Evolutionary conservation across 2,329 filamentous ascomycete species (phyloP).

Genomic region (Epichloe sylvatica): DNA sequence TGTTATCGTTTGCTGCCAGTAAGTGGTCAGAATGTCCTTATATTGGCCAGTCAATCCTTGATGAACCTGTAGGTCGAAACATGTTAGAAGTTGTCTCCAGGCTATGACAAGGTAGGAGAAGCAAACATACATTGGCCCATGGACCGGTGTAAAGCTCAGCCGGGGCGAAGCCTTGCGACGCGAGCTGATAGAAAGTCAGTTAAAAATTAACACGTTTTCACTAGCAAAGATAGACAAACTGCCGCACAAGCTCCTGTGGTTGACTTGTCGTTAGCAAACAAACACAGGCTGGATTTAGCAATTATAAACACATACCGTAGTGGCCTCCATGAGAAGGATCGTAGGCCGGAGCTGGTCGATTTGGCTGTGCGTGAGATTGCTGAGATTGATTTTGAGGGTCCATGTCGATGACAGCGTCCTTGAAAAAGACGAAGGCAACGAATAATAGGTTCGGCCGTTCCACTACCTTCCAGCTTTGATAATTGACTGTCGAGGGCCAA

Average conservation of each 20-base stretch:
- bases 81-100: neutral
- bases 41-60: slow-evolving; percentile 87
- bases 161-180: slow-evolving; percentile 76
- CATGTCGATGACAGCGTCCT: slow-evolving; percentile 15
- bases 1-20: slow-evolving; percentile 97
- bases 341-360: slow-evolving; percentile 51
- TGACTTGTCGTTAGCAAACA: slow-evolving; percentile 9
- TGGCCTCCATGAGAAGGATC: slow-evolving; percentile 62
- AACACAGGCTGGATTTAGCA: neutral
- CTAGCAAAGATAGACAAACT: slow-evolving; percentile 17
- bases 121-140: slow-evolving; percentile 71
- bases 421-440: neutral
- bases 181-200: slow-evolving; percentile 45
- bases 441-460: neutral
- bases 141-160: slow-evolving; percentile 85
- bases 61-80: slow-evolving; percentile 54
- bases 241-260: slow-evolving; percentile 32
- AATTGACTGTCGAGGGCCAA: neutral
- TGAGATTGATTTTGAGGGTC: slow-evolving; percentile 31
- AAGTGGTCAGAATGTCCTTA: slow-evolving; percentile 94
- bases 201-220: neutral
- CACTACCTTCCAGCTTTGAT: neutral
- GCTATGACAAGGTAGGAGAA: neutral
- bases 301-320: slow-evolving; percentile 46
- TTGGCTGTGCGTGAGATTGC: slow-evolving; percentile 41